Conservation (phyloP, 441 rosid species). For the Theobroma grandiflorum region DNA sequence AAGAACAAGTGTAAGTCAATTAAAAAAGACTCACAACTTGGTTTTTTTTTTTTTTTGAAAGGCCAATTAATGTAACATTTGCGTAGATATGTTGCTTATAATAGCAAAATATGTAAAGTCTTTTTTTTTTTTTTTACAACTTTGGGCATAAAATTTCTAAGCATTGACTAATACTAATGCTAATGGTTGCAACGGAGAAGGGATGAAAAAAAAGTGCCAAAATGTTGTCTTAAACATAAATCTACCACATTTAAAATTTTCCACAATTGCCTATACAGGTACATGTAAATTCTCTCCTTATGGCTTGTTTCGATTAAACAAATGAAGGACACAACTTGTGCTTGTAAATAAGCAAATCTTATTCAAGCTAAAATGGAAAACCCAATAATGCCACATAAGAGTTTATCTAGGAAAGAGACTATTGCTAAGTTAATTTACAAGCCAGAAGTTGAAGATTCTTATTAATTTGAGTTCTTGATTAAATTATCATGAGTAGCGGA, state of each 20-base stretch:
- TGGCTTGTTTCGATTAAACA: constrained; percentile 48
- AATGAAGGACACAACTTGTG: constrained; percentile 38
- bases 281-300: constrained; percentile 38
- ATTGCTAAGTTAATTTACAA: no score
- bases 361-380: constrained; percentile 37
- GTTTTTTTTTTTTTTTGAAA: not conserved
- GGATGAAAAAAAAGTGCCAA: constrained; percentile 14
- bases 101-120: constrained; percentile 26
- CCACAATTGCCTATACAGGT: constrained; percentile 49
- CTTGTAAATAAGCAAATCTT: constrained; percentile 47
- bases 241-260: constrained; percentile 34
- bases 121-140: constrained; percentile 35
- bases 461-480: no score
- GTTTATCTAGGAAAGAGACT: no score
- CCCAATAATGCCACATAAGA: constrained; percentile 40
- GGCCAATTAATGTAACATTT: constrained; percentile 8
- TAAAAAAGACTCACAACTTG: no score
- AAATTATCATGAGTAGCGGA: no score
- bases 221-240: constrained; percentile 39
- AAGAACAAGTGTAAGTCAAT: no score
- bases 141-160: constrained; percentile 24
- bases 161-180: constrained; percentile 33
- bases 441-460: no score
- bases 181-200: constrained; percentile 12
- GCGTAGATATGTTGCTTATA: constrained; percentile 31